These are phyloP conservation scores for Crucihimalaya himalaica DNA, from an alignment of 345 rosid genomes.

Conservation along the genomic window DNA sequence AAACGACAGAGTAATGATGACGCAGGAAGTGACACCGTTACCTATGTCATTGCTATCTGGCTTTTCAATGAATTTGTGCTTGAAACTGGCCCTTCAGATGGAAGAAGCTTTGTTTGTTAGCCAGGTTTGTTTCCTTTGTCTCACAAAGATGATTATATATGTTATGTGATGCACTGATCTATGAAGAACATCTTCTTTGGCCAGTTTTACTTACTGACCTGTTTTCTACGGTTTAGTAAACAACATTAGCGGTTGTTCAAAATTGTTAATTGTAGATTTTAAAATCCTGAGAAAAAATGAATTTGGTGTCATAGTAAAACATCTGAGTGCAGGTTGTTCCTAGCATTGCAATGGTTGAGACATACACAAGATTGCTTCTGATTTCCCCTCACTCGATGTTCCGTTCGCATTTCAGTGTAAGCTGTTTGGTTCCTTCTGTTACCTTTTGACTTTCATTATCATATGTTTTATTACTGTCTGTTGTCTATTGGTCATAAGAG, in stretches of 20 bases:
- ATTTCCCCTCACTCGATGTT: conserved; percentile 88
- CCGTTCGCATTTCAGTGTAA: conserved; percentile 89
- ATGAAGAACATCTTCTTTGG: conserved; percentile 17
- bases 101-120: conserved; percentile 83
- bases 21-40: conserved; percentile 92
- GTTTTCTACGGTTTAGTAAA: conserved; percentile 9
- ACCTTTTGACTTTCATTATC: conserved; percentile 11
- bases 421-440: conserved; percentile 34
- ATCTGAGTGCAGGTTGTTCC: conserved; percentile 77
- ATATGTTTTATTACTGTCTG: background rate
- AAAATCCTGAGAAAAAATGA: conserved; percentile 20
- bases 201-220: conserved; percentile 18
- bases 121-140: conserved; percentile 62
- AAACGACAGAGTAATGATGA: conserved; percentile 75
- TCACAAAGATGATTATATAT: conserved; percentile 25
- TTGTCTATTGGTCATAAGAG: conserved; percentile 2
- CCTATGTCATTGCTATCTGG: conserved; percentile 92
- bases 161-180: conserved; percentile 21
- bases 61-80: conserved; percentile 78
- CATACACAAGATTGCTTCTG: conserved; percentile 89
- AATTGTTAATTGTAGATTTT: background rate
- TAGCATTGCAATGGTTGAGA: conserved; percentile 98
- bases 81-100: conserved; percentile 76
- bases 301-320: conserved; percentile 19
- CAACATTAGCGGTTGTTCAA: conserved; percentile 11